Evolutionary conservation across 2,329 filamentous ascomycete species (phyloP).

Genomic region (Ceratocystis alfenasii): DNA sequence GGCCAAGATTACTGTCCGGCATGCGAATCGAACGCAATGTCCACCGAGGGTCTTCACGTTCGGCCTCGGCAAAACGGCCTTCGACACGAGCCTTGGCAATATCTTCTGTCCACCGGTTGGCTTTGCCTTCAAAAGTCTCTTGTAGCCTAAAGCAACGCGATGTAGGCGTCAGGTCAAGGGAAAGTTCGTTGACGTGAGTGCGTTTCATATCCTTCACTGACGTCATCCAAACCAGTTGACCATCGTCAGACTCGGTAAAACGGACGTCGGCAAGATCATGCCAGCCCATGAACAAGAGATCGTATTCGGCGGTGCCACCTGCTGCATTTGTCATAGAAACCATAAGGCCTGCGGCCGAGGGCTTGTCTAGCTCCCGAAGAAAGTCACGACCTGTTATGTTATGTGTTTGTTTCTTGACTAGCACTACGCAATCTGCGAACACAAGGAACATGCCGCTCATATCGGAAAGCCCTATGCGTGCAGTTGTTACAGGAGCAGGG

Average conservation of each 20-base stretch:
- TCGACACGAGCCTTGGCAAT: constrained; percentile 77
- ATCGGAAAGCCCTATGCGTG: constrained; percentile 25
- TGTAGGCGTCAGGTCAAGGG: constrained; percentile 29
- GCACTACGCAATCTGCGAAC: constrained; percentile 69
- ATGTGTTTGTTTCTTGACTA: constrained; percentile 58
- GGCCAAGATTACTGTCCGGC: constrained; percentile 46
- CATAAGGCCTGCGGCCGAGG: constrained; percentile 51
- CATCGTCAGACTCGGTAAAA: constrained; percentile 58
- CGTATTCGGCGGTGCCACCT: constrained; percentile 49
- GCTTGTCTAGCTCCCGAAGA: constrained; percentile 74
- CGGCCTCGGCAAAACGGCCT: constrained; percentile 67
- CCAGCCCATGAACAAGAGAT: constrained; percentile 65
- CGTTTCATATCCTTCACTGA: constrained; percentile 48
- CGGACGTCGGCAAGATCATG: constrained; percentile 57
- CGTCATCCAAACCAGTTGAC: constrained; percentile 55
- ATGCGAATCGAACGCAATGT: constrained; percentile 59
- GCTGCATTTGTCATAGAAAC: constrained; percentile 52
- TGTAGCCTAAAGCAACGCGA: constrained; percentile 60
- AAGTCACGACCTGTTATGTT: constrained; percentile 62
- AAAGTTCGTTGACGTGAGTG: constrained; percentile 28
- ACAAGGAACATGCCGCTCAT: constrained; percentile 60
- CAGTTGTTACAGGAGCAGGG: constrained; percentile 49
- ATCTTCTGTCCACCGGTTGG: constrained; percentile 68
- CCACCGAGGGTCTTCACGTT: constrained; percentile 72
- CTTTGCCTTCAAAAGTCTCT: constrained; percentile 67